Conservation (phyloP, 805 yeast genomes). For the Saccharomycopsis fermentans region DNA sequence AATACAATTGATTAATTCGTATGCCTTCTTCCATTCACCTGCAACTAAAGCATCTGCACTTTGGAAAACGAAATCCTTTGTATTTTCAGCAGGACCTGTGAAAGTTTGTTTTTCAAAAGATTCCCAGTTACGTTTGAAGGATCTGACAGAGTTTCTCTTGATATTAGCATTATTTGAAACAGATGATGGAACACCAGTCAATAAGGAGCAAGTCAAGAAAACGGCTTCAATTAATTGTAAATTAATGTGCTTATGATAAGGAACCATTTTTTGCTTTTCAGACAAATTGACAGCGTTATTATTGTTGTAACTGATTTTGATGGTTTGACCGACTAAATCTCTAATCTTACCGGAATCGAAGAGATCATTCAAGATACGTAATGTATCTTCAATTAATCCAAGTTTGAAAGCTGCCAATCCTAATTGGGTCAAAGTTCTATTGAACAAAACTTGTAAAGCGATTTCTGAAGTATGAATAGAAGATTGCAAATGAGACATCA, state of each 20-base stretch:
- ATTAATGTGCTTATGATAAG: slow-evolving; percentile 97
- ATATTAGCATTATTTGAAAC: slow-evolving; percentile 55
- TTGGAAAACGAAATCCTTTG: slow-evolving; percentile 85
- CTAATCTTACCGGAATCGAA: slow-evolving; percentile 77
- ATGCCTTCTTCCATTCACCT: slow-evolving; percentile 83
- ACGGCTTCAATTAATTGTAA: slow-evolving; percentile 90
- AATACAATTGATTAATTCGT: slow-evolving; percentile 60
- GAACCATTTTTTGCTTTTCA: slow-evolving; percentile 76
- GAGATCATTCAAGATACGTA: slow-evolving; percentile 78
- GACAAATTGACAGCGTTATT: slow-evolving; percentile 28
- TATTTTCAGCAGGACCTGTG: slow-evolving; percentile 96
- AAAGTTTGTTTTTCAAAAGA: slow-evolving; percentile 89
- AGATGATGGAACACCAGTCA: slow-evolving; percentile 85
- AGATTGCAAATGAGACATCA: slow-evolving; percentile 76
- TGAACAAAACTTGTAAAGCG: slow-evolving; percentile 80
- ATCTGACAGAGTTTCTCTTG: slow-evolving; percentile 57
- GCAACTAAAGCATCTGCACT: slow-evolving; percentile 81
- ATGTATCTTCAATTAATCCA: slow-evolving; percentile 78
- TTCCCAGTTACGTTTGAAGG: slow-evolving; percentile 85
- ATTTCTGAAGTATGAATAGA: slow-evolving; percentile 80
- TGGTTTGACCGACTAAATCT: slow-evolving; percentile 91
- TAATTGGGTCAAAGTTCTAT: slow-evolving; percentile 89
- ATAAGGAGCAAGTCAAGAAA: slow-evolving; percentile 78
- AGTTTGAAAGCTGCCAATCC: slow-evolving; percentile 92
- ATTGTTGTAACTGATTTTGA: slow-evolving; percentile 47